Percentiles rank a stretch among this genome's conserved stretches.
phyloP scores from a whole-genome alignment of 129 eudicot genomes.

The Flaveria ramosissima region DNA sequence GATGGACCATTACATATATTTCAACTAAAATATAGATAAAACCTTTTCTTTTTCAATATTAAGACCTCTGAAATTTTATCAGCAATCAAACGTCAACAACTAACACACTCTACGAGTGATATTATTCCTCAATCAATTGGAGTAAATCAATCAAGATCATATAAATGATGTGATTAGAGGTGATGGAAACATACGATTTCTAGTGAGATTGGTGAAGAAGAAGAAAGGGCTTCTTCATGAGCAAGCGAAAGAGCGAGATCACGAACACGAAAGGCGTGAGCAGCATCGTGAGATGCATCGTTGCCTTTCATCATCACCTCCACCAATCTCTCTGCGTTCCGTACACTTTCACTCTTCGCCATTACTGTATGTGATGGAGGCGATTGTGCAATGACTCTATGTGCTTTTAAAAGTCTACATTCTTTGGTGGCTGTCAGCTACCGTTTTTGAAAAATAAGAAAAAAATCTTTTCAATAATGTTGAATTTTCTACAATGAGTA shows the following conservation, averaged over 20 bases:
- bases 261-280: slow-evolving; percentile 79
- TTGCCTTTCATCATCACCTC: slow-evolving; percentile 65
- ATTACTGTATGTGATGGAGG: slow-evolving; percentile 16
- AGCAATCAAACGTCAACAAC: slow-evolving; percentile 11
- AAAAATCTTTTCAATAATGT: too few species aligned
- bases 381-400: background rate
- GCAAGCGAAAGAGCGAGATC: slow-evolving; percentile 89
- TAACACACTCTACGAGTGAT: background rate
- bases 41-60: too few species aligned
- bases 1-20: too few species aligned
- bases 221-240: slow-evolving; percentile 59
- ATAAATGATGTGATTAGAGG: background rate
- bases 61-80: too few species aligned
- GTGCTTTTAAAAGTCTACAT: background rate
- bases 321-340: slow-evolving; percentile 72
- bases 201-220: slow-evolving; percentile 64
- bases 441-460: too few species aligned
- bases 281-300: slow-evolving; percentile 95
- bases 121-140: background rate
- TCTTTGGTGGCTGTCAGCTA: background rate
- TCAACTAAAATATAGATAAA: too few species aligned
- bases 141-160: background rate
- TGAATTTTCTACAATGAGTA: too few species aligned
- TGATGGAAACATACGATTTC: slow-evolving; percentile 43
- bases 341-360: slow-evolving; percentile 48